Evolutionary conservation across 139 green algal species (phyloP).

Genomic region (Closterium sp.): DNA sequence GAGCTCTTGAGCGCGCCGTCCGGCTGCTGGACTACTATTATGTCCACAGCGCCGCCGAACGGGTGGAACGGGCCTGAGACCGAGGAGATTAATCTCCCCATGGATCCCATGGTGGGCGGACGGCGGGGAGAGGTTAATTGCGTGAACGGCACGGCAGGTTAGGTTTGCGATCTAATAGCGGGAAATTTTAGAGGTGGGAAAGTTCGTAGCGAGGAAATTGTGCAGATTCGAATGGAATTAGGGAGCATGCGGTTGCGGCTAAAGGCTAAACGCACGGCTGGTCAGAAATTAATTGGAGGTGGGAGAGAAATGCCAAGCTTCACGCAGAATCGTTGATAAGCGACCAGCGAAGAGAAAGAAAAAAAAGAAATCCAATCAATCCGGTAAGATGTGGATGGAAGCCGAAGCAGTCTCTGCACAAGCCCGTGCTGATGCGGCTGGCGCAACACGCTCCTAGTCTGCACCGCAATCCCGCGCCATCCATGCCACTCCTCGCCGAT

Average conservation of each 20-base stretch:
- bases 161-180: neutral
- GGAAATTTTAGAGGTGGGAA: neutral
- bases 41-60: conserved; percentile 84
- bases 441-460: neutral
- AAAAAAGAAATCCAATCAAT: neutral
- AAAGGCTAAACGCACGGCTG: neutral
- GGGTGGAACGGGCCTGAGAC: conserved; percentile 41
- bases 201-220: too few relatives aligned
- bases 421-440: neutral
- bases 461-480: neutral
- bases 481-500: neutral
- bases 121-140: neutral
- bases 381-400: too few relatives aligned
- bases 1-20: conserved; percentile 77
- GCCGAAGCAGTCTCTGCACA: neutral
- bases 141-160: neutral
- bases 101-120: neutral
- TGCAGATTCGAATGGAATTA: neutral
- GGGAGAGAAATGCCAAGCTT: neutral
- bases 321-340: neutral
- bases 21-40: conserved; percentile 81
- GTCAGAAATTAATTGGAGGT: neutral
- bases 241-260: neutral
- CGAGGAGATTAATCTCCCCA: neutral
- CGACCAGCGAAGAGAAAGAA: neutral